phyloP scores from a whole-genome alignment of 2,329 filamentous ascomycete genomes.

The Nemania sp. region DNA sequence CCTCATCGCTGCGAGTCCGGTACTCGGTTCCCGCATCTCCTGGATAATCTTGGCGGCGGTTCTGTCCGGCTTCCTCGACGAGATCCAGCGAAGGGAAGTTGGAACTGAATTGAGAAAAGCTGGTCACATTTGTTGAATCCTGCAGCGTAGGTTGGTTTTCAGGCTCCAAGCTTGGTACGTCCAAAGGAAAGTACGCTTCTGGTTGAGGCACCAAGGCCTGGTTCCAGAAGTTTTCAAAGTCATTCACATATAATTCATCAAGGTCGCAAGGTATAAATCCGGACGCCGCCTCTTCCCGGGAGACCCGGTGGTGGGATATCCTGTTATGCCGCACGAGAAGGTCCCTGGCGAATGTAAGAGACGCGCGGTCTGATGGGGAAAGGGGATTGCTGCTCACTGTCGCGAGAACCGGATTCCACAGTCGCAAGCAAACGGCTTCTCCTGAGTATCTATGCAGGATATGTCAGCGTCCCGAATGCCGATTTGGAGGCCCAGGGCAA shows the following conservation, averaged over 20 bases:
- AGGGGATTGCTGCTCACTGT: conserved; percentile 33
- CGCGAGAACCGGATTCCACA: conserved; percentile 41
- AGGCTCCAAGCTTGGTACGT: conserved; percentile 1
- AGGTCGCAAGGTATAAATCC: background rate
- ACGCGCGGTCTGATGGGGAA: background rate
- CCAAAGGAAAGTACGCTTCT: conserved; percentile 8
- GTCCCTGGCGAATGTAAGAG: conserved; percentile 9
- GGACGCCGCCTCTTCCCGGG: background rate
- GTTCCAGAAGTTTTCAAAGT: conserved; percentile 22
- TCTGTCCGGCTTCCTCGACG: conserved; percentile 1
- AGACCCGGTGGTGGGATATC: conserved; percentile 4
- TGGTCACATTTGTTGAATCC: background rate
- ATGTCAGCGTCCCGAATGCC: background rate
- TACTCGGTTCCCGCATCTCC: background rate
- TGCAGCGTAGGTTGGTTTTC: background rate
- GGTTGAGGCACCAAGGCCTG: conserved; percentile 10
- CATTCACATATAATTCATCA: conserved; percentile 11
- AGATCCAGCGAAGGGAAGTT: conserved; percentile 19
- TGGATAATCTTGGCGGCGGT: background rate
- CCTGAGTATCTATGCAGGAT: conserved; percentile 38
- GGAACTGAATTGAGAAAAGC: conserved; percentile 22
- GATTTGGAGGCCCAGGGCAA: background rate
- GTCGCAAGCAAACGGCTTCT: conserved; percentile 41
- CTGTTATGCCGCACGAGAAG: conserved; percentile 23
- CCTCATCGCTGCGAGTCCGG: background rate